phyloP scores from a whole-genome alignment of 768 basidiomycete species.

The Epithele typhae region DNA sequence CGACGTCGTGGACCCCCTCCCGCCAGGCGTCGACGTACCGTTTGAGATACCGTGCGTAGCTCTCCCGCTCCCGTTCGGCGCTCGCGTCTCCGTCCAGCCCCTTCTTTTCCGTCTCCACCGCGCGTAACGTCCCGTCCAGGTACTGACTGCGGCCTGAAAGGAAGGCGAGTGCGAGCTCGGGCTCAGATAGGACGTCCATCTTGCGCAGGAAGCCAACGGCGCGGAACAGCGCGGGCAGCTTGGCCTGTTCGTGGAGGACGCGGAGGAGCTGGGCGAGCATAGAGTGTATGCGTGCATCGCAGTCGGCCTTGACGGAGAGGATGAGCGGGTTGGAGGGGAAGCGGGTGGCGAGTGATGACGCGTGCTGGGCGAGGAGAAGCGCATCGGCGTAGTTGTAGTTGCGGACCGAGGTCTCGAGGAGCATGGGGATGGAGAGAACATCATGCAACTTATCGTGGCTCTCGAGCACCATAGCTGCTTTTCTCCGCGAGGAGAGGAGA shows the following conservation, averaged over 20 bases:
- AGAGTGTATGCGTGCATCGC: constrained; percentile 51
- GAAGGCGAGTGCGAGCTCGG: constrained; percentile 82
- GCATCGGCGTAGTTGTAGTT: constrained; percentile 93
- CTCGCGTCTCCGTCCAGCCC: constrained; percentile 38
- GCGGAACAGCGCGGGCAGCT: constrained; percentile 88
- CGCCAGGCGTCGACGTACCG: constrained; percentile 89
- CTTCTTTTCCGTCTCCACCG: constrained; percentile 37
- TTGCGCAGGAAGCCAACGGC: constrained; percentile 82
- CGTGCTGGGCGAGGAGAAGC: constrained; percentile 77
- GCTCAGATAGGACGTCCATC: constrained; percentile 69
- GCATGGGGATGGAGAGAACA: constrained; percentile 82
- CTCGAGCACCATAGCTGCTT: constrained; percentile 83
- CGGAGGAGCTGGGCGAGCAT: constrained; percentile 78
- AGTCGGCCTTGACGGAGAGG: constrained; percentile 62
- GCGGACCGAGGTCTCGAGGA: constrained; percentile 91
- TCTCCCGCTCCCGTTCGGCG: constrained; percentile 47
- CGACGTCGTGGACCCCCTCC: constrained; percentile 88
- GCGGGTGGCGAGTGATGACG: constrained; percentile 39
- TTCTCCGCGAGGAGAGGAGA: constrained; percentile 70
- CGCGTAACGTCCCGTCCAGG: constrained; percentile 53
- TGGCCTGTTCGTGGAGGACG: constrained; percentile 79
- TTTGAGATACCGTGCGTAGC: constrained; percentile 73
- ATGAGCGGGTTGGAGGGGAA: constrained; percentile 45
- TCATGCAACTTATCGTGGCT: constrained; percentile 93
- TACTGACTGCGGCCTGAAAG: constrained; percentile 68